phyloP scores from a whole-genome alignment of 2,329 filamentous ascomycete genomes.

The Arthroderma sp. region DNA sequence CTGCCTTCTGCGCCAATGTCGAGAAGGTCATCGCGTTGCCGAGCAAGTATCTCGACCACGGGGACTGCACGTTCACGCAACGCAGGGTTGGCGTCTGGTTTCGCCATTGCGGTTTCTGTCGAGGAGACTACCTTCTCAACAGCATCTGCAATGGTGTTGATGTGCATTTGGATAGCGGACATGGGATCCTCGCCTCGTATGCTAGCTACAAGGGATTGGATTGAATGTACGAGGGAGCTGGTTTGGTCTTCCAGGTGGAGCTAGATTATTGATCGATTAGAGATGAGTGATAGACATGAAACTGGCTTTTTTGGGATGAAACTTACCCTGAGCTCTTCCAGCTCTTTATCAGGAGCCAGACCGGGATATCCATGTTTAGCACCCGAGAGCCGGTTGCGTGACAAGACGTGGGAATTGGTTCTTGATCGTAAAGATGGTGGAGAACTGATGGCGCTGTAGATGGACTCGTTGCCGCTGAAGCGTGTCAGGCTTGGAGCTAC shows the following conservation, averaged over 20 bases:
- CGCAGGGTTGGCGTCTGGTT: slow-evolving; percentile 37
- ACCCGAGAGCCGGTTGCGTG: slow-evolving; percentile 18
- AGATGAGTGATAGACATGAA: too few relatives aligned
- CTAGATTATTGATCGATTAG: slow-evolving; percentile 28
- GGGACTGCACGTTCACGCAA: slow-evolving; percentile 37
- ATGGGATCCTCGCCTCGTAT: slow-evolving; percentile 55
- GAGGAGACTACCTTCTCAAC: slow-evolving; percentile 58
- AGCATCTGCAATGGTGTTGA: slow-evolving; percentile 56
- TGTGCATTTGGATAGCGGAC: slow-evolving; percentile 55
- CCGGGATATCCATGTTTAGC: slow-evolving; percentile 33
- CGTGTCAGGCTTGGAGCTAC: slow-evolving; percentile 40
- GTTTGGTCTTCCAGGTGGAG: slow-evolving; percentile 76
- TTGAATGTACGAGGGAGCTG: slow-evolving; percentile 62
- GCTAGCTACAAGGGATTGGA: slow-evolving; percentile 65
- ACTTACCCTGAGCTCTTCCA: slow-evolving; percentile 51
- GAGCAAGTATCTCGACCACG: slow-evolving; percentile 39
- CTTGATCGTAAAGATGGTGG: slow-evolving; percentile 40
- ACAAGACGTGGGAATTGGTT: slow-evolving; percentile 24
- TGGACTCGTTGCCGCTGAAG: slow-evolving; percentile 56
- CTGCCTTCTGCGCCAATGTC: slow-evolving; percentile 51
- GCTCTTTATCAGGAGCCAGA: slow-evolving; percentile 35
- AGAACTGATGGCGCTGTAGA: slow-evolving; percentile 62
- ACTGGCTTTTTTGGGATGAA: background rate
- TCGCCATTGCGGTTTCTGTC: slow-evolving; percentile 46
- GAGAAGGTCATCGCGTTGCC: slow-evolving; percentile 54